Evolutionary conservation across 2,329 filamentous ascomycete species (phyloP).

Genomic region (Colletotrichum orchidophilum): DNA sequence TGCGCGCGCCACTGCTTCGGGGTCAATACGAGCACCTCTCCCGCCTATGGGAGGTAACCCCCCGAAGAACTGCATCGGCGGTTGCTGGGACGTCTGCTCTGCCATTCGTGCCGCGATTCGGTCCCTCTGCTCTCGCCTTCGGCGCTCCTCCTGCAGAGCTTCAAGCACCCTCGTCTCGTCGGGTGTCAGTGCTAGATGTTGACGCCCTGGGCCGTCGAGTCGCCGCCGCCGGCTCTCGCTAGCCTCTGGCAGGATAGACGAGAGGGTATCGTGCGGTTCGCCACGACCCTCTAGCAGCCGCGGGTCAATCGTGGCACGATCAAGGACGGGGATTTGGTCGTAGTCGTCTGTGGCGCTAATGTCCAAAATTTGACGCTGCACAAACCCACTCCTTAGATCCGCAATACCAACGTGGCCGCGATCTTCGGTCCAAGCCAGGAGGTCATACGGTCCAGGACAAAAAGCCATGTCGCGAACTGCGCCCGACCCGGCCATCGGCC

Average conservation of each 20-base stretch:
- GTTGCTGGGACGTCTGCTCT: slow-evolving; percentile 25
- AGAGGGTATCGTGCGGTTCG: slow-evolving; percentile 51
- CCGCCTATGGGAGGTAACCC: slow-evolving; percentile 3
- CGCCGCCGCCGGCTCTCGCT: slow-evolving; percentile 27
- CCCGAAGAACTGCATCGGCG: slow-evolving; percentile 3
- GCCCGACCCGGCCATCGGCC: slow-evolving; percentile 74
- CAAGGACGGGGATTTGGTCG: slow-evolving; percentile 65
- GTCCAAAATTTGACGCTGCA: slow-evolving; percentile 73
- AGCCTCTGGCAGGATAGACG: slow-evolving; percentile 37
- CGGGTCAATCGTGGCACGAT: slow-evolving; percentile 64
- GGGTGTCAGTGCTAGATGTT: slow-evolving; percentile 57
- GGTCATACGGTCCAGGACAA: slow-evolving; percentile 87
- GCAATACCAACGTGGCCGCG: slow-evolving; percentile 79
- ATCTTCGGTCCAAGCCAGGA: slow-evolving; percentile 94
- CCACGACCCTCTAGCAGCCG: slow-evolving; percentile 58
- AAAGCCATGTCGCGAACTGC: slow-evolving; percentile 93
- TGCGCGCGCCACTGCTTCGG: slow-evolving; percentile 41
- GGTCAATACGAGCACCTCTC: slow-evolving; percentile 19
- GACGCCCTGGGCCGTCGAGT: slow-evolving; percentile 25
- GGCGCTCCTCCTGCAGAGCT: slow-evolving; percentile 63
- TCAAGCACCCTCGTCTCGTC: slow-evolving; percentile 67
- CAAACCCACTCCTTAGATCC: slow-evolving; percentile 74
- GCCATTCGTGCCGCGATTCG: slow-evolving; percentile 31
- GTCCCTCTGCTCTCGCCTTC: slow-evolving; percentile 54
- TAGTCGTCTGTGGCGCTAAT: slow-evolving; percentile 68